Conservation (phyloP, 768 basidiomycete genomes). For the Sistotremastrum suecicum region DNA sequence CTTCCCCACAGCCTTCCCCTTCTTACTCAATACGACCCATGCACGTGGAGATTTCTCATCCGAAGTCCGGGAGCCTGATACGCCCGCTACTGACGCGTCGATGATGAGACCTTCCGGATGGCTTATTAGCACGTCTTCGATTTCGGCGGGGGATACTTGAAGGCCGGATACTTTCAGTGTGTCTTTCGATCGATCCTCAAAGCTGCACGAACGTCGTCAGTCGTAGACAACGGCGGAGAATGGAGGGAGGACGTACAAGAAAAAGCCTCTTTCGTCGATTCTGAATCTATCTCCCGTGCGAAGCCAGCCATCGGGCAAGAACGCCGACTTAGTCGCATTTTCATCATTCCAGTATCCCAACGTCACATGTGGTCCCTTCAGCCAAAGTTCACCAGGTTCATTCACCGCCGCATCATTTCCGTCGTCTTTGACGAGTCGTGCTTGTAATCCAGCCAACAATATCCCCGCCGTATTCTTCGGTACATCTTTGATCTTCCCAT, state of each 20-base stretch:
- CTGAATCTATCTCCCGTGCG: constrained; percentile 59
- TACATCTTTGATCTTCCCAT: constrained; percentile 21
- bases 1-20: constrained; percentile 36
- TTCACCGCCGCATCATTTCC: constrained; percentile 36
- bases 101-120: constrained; percentile 47
- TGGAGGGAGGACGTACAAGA: constrained; percentile 36
- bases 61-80: constrained; percentile 50
- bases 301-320: constrained; percentile 54
- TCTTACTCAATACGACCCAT: constrained; percentile 54
- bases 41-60: constrained; percentile 69
- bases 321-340: constrained; percentile 50
- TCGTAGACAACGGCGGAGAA: neutral
- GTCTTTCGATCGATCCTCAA: constrained; percentile 71
- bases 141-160: constrained; percentile 72
- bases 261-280: constrained; percentile 42
- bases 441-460: constrained; percentile 50
- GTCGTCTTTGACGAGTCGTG: constrained; percentile 43
- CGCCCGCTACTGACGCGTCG: constrained; percentile 62
- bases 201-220: constrained; percentile 25
- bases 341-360: constrained; percentile 65
- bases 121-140: constrained; percentile 49
- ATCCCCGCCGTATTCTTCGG: constrained; percentile 36
- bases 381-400: constrained; percentile 55
- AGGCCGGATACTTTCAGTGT: constrained; percentile 67
- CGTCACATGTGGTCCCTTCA: constrained; percentile 40